Conservation (phyloP, 805 yeast species). For the Zygotorulaspora sp. region DNA sequence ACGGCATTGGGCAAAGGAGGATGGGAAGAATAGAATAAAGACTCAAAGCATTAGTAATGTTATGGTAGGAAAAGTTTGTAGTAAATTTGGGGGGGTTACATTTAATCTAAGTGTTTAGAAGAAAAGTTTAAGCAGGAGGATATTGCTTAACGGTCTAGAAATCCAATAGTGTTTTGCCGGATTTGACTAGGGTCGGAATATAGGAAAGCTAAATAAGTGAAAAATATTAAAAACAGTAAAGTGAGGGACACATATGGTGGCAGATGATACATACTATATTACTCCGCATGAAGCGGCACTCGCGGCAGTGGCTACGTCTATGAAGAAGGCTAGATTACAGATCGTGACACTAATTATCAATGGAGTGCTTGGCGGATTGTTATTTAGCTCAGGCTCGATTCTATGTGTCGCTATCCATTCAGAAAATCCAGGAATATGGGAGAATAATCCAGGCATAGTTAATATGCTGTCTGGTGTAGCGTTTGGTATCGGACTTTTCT, state of each 20-base stretch:
- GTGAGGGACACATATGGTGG: slow-evolving; percentile 21
- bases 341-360: slow-evolving; percentile 56
- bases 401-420: slow-evolving; percentile 54
- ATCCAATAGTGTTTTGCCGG: too few species aligned
- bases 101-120: too few species aligned
- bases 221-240: too few species aligned
- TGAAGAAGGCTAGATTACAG: slow-evolving; percentile 73
- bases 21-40: too few species aligned
- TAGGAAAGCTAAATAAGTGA: too few species aligned
- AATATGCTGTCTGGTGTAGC: slow-evolving; percentile 54
- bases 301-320: slow-evolving; percentile 79
- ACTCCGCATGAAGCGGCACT: slow-evolving; percentile 79
- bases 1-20: too few species aligned
- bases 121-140: too few species aligned
- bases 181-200: too few species aligned
- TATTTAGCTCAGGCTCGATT: slow-evolving; percentile 73
- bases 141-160: too few species aligned
- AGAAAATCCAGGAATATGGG: slow-evolving; percentile 41
- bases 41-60: too few species aligned
- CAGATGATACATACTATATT: slow-evolving; percentile 52
- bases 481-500: slow-evolving; percentile 69
- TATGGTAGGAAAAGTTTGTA: too few species aligned
- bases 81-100: too few species aligned
- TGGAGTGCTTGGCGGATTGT: slow-evolving; percentile 63
- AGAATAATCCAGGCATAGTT: slow-evolving; percentile 48